These are phyloP conservation scores for Sugiyamaella qingdaonensis DNA, from an alignment of 805 yeast species.

Conservation along the genomic window DNA sequence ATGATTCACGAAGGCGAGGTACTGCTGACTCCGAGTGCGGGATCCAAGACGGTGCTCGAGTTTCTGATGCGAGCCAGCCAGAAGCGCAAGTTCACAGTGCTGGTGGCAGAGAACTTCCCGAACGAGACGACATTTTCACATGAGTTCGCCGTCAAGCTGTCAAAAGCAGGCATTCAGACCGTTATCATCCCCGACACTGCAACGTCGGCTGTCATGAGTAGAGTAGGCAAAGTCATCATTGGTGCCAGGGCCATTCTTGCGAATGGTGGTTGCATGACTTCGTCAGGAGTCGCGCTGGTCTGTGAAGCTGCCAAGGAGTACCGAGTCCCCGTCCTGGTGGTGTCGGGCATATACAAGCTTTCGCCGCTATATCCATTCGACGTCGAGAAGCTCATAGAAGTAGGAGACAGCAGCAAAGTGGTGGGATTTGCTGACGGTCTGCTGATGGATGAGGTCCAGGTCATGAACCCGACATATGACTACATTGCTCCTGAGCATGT, in stretches of 20 bases:
- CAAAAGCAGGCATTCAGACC: slow-evolving; percentile 83
- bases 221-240: slow-evolving; percentile 92
- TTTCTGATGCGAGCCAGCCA: slow-evolving; percentile 81
- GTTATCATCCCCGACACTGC: slow-evolving; percentile 90
- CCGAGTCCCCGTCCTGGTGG: slow-evolving; percentile 93
- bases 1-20: slow-evolving; percentile 80
- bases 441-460: slow-evolving; percentile 68
- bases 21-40: slow-evolving; percentile 87
- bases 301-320: slow-evolving; percentile 95
- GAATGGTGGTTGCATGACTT: slow-evolving; percentile 89
- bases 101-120: slow-evolving; percentile 87
- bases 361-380: slow-evolving; percentile 92
- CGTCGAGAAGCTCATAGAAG: slow-evolving; percentile 76
- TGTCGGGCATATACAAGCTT: slow-evolving; percentile 88
- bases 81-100: slow-evolving; percentile 85
- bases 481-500: slow-evolving; percentile 91
- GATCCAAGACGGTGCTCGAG: slow-evolving; percentile 80
- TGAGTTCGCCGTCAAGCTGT: slow-evolving; percentile 69
- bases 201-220: slow-evolving; percentile 91
- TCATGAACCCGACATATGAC: slow-evolving; percentile 84
- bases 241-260: slow-evolving; percentile 93
- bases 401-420: slow-evolving; percentile 90
- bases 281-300: slow-evolving; percentile 87
- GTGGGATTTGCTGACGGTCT: slow-evolving; percentile 67
- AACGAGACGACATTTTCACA: slow-evolving; percentile 78